phyloP scores from a whole-genome alignment of 2,329 filamentous ascomycete species.

The Epichloe hybrida region DNA sequence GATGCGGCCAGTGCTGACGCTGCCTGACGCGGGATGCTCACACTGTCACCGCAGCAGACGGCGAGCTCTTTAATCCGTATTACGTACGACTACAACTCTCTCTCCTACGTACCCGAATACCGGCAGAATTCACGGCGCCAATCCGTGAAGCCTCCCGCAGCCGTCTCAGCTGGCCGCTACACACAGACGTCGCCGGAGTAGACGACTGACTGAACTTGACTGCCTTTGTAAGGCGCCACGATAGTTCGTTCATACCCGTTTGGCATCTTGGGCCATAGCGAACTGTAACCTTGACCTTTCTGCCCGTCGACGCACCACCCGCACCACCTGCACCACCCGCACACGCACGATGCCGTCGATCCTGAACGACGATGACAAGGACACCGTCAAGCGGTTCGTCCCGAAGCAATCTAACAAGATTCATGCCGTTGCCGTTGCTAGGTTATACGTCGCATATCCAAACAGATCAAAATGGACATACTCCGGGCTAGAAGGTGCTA shows the following conservation, averaged over 20 bases:
- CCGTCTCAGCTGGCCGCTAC: background rate
- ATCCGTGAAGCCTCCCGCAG: background rate
- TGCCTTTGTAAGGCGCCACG: background rate
- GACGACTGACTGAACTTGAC: background rate
- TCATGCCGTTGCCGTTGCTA: constrained; percentile 83
- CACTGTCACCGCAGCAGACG: no score
- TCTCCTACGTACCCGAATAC: no score
- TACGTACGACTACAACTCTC: no score
- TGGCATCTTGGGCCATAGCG: background rate
- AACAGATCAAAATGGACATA: constrained; percentile 81
- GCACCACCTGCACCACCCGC: constrained; percentile 4
- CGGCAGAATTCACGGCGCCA: no score
- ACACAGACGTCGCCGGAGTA: background rate
- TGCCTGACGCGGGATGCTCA: no score
- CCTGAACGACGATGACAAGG: constrained; percentile 86
- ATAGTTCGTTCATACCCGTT: background rate
- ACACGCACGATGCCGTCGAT: constrained; percentile 42
- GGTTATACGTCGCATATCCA: constrained; percentile 86
- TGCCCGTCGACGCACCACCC: no score
- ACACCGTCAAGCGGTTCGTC: constrained; percentile 86
- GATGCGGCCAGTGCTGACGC: background rate
- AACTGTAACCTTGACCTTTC: background rate
- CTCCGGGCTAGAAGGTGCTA: constrained; percentile 83
- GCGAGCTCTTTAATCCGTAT: no score
- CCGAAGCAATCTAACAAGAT: constrained; percentile 96